Conservation (phyloP, 352 stramenopile genomes). For the Pythium dissimile region DNA sequence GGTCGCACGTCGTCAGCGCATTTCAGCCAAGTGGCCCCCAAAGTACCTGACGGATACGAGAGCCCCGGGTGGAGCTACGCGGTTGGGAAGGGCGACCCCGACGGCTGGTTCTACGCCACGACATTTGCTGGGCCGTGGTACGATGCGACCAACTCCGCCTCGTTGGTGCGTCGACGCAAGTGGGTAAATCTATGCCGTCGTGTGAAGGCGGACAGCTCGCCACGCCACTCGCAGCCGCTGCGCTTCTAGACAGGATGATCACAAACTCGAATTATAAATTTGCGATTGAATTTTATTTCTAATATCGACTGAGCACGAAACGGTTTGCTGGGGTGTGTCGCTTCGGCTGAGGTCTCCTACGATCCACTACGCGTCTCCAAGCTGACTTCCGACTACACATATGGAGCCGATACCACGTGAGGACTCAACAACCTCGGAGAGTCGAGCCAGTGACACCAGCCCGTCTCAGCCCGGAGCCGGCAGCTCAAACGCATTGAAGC, state of each 20-base stretch:
- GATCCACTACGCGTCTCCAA: not conserved
- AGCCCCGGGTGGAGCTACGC: slow-evolving; percentile 26
- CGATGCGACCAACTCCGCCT: slow-evolving; percentile 13
- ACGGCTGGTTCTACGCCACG: slow-evolving; percentile 39
- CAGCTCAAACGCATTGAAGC: slow-evolving; percentile 48
- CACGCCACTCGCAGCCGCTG: not conserved
- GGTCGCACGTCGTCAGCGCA: slow-evolving; percentile 17
- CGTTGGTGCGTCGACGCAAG: slow-evolving; percentile 26
- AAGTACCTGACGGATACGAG: slow-evolving; percentile 19
- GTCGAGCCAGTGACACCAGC: not conserved
- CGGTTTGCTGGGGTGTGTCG: too few species aligned
- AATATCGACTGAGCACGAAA: too few species aligned
- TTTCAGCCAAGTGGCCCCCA: slow-evolving; percentile 26
- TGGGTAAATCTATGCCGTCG: slow-evolving; percentile 17
- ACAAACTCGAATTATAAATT: too few species aligned
- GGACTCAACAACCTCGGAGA: too few species aligned
- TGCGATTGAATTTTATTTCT: too few species aligned
- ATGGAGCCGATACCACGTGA: not conserved
- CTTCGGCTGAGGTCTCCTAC: too few species aligned
- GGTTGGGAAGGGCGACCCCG: slow-evolving; percentile 27
- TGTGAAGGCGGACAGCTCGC: not conserved
- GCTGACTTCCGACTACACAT: not conserved
- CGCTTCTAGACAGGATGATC: too few species aligned
- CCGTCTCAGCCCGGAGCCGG: not conserved
- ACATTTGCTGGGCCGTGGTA: slow-evolving; percentile 37